phyloP scores from a whole-genome alignment of 352 stramenopile species.

The Globisporangium viniferum region DNA sequence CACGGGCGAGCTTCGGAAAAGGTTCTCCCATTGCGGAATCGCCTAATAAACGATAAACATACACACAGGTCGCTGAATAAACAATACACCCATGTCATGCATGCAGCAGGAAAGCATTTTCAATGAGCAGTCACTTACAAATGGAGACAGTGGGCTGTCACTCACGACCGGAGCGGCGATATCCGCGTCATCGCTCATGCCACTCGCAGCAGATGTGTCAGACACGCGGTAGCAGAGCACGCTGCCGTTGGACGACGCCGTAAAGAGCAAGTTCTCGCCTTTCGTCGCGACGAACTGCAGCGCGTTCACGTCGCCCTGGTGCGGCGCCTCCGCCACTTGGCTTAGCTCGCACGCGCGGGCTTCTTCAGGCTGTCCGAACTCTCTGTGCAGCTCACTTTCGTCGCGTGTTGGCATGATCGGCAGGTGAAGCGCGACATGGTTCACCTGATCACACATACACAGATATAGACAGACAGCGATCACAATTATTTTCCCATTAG shows the following conservation, averaged over 20 bases:
- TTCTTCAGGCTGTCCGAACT: slow-evolving; percentile 28
- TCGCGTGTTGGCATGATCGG: slow-evolving; percentile 42
- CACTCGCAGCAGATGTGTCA: slow-evolving; percentile 14
- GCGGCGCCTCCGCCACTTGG: slow-evolving; percentile 37
- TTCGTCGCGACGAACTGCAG: slow-evolving; percentile 44
- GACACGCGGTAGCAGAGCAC: slow-evolving; percentile 44
- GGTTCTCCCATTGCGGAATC: slow-evolving; percentile 58
- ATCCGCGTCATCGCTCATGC: slow-evolving; percentile 21
- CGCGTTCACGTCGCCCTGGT: slow-evolving; percentile 63
- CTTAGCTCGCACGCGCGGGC: slow-evolving; percentile 37
- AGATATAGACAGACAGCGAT: not conserved
- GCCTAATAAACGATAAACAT: slow-evolving; percentile 10
- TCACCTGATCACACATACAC: slow-evolving; percentile 22
- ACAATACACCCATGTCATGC: not conserved
- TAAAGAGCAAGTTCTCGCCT: slow-evolving; percentile 55
- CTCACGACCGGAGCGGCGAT: not conserved
- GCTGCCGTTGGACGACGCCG: slow-evolving; percentile 51
- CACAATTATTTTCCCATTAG: not conserved
- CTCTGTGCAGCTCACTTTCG: slow-evolving; percentile 38
- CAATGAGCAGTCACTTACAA: slow-evolving; percentile 5
- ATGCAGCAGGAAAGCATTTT: not conserved
- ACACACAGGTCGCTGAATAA: not conserved
- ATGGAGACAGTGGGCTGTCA: slow-evolving; percentile 6
- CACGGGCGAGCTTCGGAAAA: slow-evolving; percentile 37
- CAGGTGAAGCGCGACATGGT: slow-evolving; percentile 52